A percentile compares a stretch with the other conserved stretches of the same genome.
These are phyloP conservation scores for Stentor coeruleus DNA, from an alignment of 73 alveolate species.

Conservation along the genomic window DNA sequence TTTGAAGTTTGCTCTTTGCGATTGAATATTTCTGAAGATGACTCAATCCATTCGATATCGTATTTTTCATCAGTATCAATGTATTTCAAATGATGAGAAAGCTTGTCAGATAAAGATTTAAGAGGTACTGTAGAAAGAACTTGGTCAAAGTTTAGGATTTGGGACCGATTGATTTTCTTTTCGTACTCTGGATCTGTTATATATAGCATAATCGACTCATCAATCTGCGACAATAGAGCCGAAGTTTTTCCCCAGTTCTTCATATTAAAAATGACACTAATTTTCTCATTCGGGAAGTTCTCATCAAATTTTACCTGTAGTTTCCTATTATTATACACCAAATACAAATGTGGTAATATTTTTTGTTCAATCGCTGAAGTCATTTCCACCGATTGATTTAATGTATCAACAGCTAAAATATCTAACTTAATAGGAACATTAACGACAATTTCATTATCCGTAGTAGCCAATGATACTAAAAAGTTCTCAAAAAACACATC, in stretches of 20 bases:
- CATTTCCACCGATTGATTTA: not conserved
- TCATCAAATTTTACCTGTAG: not conserved
- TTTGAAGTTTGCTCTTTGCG: not conserved
- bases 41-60: not conserved
- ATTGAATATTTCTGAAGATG: not conserved
- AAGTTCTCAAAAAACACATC: not conserved
- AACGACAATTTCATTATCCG: not conserved
- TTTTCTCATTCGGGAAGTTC: not conserved
- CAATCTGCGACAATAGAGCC: not conserved
- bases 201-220: not conserved
- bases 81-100: not conserved
- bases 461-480: not conserved
- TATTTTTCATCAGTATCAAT: not conserved
- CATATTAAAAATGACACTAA: not conserved
- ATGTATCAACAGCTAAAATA: not conserved
- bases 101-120: not conserved
- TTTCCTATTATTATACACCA: not conserved
- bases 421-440: not conserved
- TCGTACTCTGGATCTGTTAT: not conserved
- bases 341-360: not conserved
- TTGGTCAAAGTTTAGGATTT: not conserved
- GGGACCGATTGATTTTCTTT: not conserved
- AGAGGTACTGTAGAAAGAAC: not conserved
- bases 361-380: not conserved
- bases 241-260: not conserved